These are phyloP conservation scores for Brasilioporus rufonigricans DNA, from an alignment of 768 basidiomycete species.

Conservation along the genomic window DNA sequence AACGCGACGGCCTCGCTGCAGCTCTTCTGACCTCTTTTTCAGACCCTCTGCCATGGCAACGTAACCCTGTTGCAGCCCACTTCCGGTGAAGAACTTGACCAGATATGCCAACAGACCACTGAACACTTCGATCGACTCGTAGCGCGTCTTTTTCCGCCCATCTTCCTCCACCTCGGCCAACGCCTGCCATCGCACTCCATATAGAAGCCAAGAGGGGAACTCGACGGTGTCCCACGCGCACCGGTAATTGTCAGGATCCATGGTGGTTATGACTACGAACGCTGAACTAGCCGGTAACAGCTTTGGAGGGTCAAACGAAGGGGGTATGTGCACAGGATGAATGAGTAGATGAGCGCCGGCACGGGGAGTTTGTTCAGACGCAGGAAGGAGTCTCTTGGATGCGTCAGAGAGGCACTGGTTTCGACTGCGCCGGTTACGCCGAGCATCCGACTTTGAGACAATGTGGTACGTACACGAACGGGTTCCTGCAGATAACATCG, in stretches of 20 bases:
- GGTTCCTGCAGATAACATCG: constrained; percentile 47
- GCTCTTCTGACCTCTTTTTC: constrained; percentile 48
- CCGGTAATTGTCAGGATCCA: constrained; percentile 55
- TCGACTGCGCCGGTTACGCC: constrained; percentile 37
- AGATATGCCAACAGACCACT: constrained; percentile 53
- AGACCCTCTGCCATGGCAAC: constrained; percentile 55
- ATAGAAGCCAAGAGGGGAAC: constrained; percentile 47
- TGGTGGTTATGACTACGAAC: constrained; percentile 43
- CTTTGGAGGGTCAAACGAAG: constrained; percentile 44
- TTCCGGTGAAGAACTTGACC: constrained; percentile 43
- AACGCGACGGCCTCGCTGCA: neutral
- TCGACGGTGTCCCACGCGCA: constrained; percentile 52
- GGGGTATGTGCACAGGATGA: constrained; percentile 55
- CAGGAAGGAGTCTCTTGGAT: constrained; percentile 36
- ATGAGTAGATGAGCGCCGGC: constrained; percentile 50
- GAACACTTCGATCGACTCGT: constrained; percentile 65
- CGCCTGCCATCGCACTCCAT: constrained; percentile 62
- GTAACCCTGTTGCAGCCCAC: constrained; percentile 45
- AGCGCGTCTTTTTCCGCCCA: constrained; percentile 50
- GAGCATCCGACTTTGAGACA: neutral
- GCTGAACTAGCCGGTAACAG: constrained; percentile 37
- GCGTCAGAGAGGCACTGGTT: constrained; percentile 45
- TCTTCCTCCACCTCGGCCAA: constrained; percentile 44
- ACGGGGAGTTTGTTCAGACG: constrained; percentile 46
- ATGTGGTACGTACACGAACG: constrained; percentile 53